Evolutionary conservation across 228 moss, liverwort and hornwort genomes (phyloP).

Genomic region (Sphagnum fallax): DNA sequence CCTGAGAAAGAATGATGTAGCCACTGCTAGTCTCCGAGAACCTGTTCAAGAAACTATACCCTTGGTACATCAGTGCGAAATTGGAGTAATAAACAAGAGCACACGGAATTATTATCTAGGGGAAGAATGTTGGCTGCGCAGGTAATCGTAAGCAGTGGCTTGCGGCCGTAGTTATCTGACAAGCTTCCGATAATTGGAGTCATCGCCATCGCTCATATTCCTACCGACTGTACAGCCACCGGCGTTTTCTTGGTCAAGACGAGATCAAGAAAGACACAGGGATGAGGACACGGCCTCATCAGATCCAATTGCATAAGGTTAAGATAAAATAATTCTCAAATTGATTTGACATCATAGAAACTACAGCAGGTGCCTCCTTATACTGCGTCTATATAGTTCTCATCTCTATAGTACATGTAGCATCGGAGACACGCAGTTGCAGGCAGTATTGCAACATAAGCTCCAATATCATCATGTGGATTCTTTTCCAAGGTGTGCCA

Average conservation of each 20-base stretch:
- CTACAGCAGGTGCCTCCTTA: neutral
- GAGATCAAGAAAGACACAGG: neutral
- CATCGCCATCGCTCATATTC: conserved; percentile 19
- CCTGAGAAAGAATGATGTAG: neutral
- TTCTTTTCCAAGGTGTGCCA: too few relatives aligned
- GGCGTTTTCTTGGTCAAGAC: neutral
- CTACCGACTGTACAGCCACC: neutral
- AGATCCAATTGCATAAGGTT: too few relatives aligned
- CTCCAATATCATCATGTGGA: too few relatives aligned
- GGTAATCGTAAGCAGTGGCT: conserved; percentile 14
- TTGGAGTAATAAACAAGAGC: neutral
- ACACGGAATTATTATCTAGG: conserved; percentile 1
- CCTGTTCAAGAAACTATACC: too few relatives aligned
- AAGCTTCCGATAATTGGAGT: conserved; percentile 29
- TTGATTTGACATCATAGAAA: too few relatives aligned
- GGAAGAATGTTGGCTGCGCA: conserved; percentile 12
- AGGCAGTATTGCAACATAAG: too few relatives aligned
- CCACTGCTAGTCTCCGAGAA: too few relatives aligned
- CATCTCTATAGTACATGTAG: neutral
- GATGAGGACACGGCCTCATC: neutral
- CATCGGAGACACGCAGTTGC: too few relatives aligned
- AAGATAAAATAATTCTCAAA: too few relatives aligned
- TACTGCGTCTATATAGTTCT: neutral
- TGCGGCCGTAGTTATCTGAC: conserved; percentile 40
- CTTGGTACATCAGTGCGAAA: too few relatives aligned